Base-by-base conservation (phyloP, 2,329 filamentous ascomycete species). In the Colletotrichum siamense region DNA sequence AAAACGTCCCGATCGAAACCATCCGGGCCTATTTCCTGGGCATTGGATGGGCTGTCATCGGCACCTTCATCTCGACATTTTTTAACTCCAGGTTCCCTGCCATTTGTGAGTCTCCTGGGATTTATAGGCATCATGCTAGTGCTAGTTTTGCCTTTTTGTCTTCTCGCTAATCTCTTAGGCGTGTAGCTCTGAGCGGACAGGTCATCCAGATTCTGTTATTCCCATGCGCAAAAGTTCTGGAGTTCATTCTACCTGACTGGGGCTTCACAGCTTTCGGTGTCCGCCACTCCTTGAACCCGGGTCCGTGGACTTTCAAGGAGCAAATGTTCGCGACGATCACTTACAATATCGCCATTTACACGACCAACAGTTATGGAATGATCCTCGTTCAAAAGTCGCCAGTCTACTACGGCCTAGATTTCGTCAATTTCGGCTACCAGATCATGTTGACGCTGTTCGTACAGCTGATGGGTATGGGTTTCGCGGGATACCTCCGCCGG, bases 171-270 rank as follows among this genome's bases (percentile, higher is more conserved):
- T 10, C n/a, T 22, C 28, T 73, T 49, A 10, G 8, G 13, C n/a
- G n/a, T 8, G 64, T 22, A 83, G 82, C 77, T 52, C 76, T 86
- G 8, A 81, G 79, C 68, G 81, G 83, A 8, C 81, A 82, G 10
- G 85, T 87, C 8, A 85, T 86, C 66, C 88, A 89, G 79, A 86
- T 89, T 57, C 81, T 89, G 5, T 82, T 89, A 0, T 89, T 83
- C 22, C 89, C 89, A 0, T 84, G 87, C 24, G 89, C 86, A 7
- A 86, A 86, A 57, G 81, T 85, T 9, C 82, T 89, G 39, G 87
- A 87, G 15, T 84, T 79, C 55, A 77, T 83, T 16, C 79, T 91
- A 1, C 89, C 89, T 0, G 85, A 87, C 68, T 88, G 86, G 83
- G 85, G 86, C 6, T 74, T 90, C 71, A 86, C 83, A 1, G 69